Evolutionary conservation across 1,139 yeast genomes (phyloP), one percentile per base, ranked within the genome.

Genomic region (Geotrichum europaeum): DNA sequence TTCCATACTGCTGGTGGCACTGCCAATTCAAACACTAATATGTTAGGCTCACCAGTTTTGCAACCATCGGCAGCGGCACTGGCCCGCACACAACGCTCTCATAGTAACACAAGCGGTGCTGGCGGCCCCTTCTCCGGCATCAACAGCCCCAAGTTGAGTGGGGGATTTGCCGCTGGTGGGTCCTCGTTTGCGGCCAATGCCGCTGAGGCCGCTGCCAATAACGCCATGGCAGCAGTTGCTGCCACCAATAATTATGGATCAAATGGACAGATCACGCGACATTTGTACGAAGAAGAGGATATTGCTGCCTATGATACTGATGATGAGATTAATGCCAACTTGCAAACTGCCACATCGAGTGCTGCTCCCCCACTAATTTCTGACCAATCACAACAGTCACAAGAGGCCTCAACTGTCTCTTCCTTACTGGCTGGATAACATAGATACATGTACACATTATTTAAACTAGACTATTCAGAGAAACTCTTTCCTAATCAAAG

Each of bases 21-120:
- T 18, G 64, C 58, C 30, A 57, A 36, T 15, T 40, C 47, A 15
- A 40, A 40, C 47, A 40, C 47, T n/a, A 50, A 28, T 18, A 30
- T 36, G 6, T 56, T 55, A 4, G 57, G 60, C 22, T 67, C 70
- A 2, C 64, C 68, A 3, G 61, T 63, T 10, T 36, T 67, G 9
- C 71, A 66, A 56, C 71, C 71, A 1, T 68, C 70, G 0, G 70
- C 71, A 6, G 71, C 71, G 0, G 69, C 71, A 3, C 58, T 68
- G n/a, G 70, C 70, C 18, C 60, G 71, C 24, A 55, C 65, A 6
- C 68, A 64, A 49, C 51, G 67, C 12, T 56, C 65, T 1, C 60
- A 54, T 7, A 61, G 64, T 36, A 61, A 59, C 25, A 56, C 57
- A 2, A 61, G 63, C 13, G 64, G 62, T 13, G 52, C 49, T 43